Percentiles rank a stretch among this genome's conserved stretches.
Evolutionary conservation across 202 grass and related monocot genomes (phyloP).

Genomic region (Carex sylvatica): DNA sequence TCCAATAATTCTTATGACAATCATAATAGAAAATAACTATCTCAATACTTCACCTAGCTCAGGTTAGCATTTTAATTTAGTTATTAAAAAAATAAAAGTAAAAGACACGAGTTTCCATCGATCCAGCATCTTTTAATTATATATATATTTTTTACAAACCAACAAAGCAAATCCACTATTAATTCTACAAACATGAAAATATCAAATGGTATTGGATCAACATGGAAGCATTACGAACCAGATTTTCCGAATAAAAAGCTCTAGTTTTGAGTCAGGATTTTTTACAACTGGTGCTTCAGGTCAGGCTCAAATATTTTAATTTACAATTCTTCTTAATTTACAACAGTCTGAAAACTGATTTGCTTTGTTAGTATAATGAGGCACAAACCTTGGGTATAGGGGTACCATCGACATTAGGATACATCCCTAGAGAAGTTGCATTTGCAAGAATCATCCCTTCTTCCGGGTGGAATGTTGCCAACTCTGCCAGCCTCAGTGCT

Average conservation of each 20-base stretch:
- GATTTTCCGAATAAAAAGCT: neutral
- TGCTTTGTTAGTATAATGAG: neutral
- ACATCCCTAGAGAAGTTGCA: constrained; percentile 94
- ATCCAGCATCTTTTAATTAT: constrained; percentile 11
- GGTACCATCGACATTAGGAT: constrained; percentile 84
- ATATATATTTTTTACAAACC: neutral
- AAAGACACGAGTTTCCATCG: constrained; percentile 4
- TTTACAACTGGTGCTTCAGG: neutral
- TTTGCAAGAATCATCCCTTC: constrained; percentile 95
- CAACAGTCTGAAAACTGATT: neutral
- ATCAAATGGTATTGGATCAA: neutral
- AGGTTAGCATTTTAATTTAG: neutral
- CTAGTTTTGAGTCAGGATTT: neutral
- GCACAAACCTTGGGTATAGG: constrained; percentile 73
- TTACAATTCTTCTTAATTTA: neutral
- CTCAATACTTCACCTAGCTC: constrained; percentile 13
- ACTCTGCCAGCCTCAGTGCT: constrained; percentile 63
- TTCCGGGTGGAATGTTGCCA: constrained; percentile 78
- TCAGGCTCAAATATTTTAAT: neutral
- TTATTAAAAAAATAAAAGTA: constrained; percentile 17
- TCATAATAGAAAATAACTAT: constrained; percentile 23
- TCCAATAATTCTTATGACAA: constrained; percentile 4
- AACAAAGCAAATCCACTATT: neutral
- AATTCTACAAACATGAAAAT: neutral
- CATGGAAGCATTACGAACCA: neutral